These are phyloP conservation scores for Myriosclerotinia duriaeana DNA, from an alignment of 2,329 filamentous ascomycete species.

Conservation along the genomic window DNA sequence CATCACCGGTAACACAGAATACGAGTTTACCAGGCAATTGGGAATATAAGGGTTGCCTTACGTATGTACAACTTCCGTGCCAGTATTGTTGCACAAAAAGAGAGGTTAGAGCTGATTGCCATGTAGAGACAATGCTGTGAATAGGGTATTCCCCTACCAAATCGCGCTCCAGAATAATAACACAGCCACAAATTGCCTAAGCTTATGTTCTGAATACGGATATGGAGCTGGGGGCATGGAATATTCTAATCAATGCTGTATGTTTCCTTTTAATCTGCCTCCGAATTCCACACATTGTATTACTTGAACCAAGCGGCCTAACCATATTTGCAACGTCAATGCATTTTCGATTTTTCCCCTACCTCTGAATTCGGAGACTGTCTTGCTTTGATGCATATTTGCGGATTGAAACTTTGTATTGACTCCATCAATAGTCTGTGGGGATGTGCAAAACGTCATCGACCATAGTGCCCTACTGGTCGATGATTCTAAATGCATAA, in stretches of 20 bases:
- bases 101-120: slow-evolving; percentile 6
- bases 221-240: slow-evolving; percentile 37
- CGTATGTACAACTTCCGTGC: slow-evolving; percentile 31
- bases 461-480: slow-evolving; percentile 12
- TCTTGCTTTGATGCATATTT: not conserved
- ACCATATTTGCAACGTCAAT: not conserved
- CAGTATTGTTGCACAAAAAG: not conserved
- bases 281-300: not conserved
- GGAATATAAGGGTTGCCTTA: slow-evolving; percentile 35
- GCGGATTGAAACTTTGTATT: not conserved
- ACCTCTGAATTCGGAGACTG: not conserved
- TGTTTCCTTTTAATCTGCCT: slow-evolving; percentile 1
- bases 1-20: slow-evolving; percentile 27
- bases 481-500: slow-evolving; percentile 22
- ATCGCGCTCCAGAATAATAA: slow-evolving; percentile 29
- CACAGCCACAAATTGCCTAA: slow-evolving; percentile 31
- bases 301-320: no score
- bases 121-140: slow-evolving; percentile 25
- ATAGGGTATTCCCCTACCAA: slow-evolving; percentile 33
- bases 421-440: slow-evolving; percentile 24
- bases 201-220: slow-evolving; percentile 33
- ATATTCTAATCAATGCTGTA: slow-evolving; percentile 35
- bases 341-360: not conserved
- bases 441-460: slow-evolving; percentile 25
- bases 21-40: slow-evolving; percentile 31